Percentiles rank a stretch among this genome's conserved stretches.
Evolutionary conservation across 2,329 filamentous ascomycete genomes (phyloP).

Genomic region (Aspergillus caelatus): DNA sequence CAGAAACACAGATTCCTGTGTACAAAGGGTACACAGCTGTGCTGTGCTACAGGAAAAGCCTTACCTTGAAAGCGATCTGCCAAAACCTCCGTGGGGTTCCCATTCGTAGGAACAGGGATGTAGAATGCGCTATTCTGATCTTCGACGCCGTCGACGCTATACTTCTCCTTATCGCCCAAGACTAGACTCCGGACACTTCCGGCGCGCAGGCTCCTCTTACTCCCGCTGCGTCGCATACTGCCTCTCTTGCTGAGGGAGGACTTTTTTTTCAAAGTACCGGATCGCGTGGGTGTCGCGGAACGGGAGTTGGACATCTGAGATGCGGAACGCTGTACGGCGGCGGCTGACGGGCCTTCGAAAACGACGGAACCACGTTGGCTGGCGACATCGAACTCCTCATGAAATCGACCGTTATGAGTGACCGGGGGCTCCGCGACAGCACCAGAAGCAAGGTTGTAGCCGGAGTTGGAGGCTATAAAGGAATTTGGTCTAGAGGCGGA

Average conservation of each 20-base stretch:
- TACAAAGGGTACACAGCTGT: background rate
- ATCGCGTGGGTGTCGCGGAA: slow-evolving; percentile 49
- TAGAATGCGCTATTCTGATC: slow-evolving; percentile 80
- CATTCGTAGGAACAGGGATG: slow-evolving; percentile 84
- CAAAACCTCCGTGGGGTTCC: slow-evolving; percentile 84
- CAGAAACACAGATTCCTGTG: slow-evolving; percentile 15
- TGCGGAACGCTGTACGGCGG: slow-evolving; percentile 40
- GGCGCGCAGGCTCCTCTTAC: slow-evolving; percentile 78
- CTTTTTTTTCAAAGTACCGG: slow-evolving; percentile 88
- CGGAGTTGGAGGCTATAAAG: slow-evolving; percentile 38
- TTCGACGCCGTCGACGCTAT: slow-evolving; percentile 54
- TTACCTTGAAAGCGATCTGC: slow-evolving; percentile 86
- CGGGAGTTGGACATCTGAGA: slow-evolving; percentile 48
- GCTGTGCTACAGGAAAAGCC: slow-evolving; percentile 26
- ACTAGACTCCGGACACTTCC: slow-evolving; percentile 83
- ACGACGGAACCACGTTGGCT: slow-evolving; percentile 40
- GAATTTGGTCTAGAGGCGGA: slow-evolving; percentile 45
- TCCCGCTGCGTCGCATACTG: slow-evolving; percentile 78
- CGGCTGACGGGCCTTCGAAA: slow-evolving; percentile 30
- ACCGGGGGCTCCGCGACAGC: slow-evolving; percentile 35
- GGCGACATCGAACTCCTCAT: slow-evolving; percentile 41
- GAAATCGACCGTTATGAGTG: slow-evolving; percentile 41
- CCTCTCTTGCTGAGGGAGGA: slow-evolving; percentile 71
- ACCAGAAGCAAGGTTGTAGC: slow-evolving; percentile 40
- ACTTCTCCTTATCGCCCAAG: slow-evolving; percentile 64